Evolutionary conservation across 2,329 filamentous ascomycete species (phyloP).

Genomic region (Daldinia sp.): DNA sequence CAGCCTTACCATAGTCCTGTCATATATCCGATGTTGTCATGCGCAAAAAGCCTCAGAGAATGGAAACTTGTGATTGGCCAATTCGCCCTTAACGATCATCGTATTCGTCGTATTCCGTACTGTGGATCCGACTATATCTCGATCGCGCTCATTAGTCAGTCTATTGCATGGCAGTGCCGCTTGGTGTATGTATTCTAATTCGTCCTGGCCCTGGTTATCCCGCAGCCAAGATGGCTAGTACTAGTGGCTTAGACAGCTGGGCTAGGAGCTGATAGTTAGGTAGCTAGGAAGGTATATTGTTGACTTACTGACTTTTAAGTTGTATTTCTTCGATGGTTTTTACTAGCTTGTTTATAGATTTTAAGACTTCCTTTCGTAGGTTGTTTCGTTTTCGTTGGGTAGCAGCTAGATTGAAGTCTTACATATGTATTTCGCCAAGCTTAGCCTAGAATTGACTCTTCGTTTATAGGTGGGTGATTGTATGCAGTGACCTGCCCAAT

Average conservation of each 20-base stretch:
- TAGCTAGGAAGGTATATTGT: not conserved
- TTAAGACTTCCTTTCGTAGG: not conserved
- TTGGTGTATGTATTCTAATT: not conserved
- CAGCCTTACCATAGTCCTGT: not conserved
- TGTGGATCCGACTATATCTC: not conserved
- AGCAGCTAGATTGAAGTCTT: not conserved
- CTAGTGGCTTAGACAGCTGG: not conserved
- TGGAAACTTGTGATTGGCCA: slow-evolving; percentile 20
- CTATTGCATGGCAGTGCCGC: not conserved
- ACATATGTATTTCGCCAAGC: not conserved
- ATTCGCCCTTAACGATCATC: slow-evolving; percentile 13
- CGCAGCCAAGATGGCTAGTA: not conserved
- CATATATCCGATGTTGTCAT: slow-evolving; percentile 5
- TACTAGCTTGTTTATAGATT: not conserved
- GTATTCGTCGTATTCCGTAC: slow-evolving; percentile 32
- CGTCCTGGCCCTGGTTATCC: not conserved
- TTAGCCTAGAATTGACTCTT: not conserved
- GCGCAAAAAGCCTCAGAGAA: not conserved
- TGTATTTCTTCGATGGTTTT: not conserved
- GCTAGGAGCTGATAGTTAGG: not conserved
- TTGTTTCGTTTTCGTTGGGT: not conserved
- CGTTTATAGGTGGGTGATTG: too few species aligned
- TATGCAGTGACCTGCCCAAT: not conserved
- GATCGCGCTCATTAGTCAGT: not conserved
- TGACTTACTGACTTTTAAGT: not conserved